phyloP scores from a whole-genome alignment of 2,329 filamentous ascomycete species.

The Alternaria ethzedia region DNA sequence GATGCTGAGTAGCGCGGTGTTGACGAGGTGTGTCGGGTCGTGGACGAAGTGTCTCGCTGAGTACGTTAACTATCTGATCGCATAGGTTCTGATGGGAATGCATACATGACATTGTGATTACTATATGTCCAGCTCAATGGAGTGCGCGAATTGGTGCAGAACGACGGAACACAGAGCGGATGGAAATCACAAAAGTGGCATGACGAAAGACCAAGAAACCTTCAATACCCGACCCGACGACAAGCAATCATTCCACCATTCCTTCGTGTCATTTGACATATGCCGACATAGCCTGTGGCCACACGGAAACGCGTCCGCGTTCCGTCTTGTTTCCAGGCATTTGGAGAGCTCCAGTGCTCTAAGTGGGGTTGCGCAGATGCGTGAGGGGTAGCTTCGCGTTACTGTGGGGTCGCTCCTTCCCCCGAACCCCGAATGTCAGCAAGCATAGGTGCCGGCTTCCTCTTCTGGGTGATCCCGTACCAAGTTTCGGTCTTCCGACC shows the following conservation, averaged over 20 bases:
- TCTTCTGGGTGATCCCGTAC: background rate
- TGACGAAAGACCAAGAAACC: background rate
- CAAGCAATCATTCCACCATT: background rate
- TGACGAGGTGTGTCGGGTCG: conserved; percentile 79
- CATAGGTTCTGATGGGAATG: background rate
- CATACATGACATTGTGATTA: conserved; percentile 11
- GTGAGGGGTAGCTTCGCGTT: conserved; percentile 11
- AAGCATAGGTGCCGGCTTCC: conserved; percentile 4
- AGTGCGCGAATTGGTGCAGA: background rate
- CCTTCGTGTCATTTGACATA: conserved; percentile 7
- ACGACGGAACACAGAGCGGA: background rate
- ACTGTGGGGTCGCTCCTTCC: conserved; percentile 6
- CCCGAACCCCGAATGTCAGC: conserved; percentile 4
- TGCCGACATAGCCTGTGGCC: conserved; percentile 3
- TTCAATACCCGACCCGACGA: conserved; percentile 3
- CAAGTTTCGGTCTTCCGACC: background rate
- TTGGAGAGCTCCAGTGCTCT: background rate
- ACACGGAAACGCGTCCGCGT: conserved; percentile 3
- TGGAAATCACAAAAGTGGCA: background rate
- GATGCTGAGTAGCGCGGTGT: conserved; percentile 75
- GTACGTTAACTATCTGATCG: background rate
- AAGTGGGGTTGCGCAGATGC: conserved; percentile 5
- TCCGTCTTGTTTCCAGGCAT: background rate
- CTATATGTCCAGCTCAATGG: background rate
- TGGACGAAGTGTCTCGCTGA: conserved; percentile 84